Conservation (phyloP, 805 yeast genomes). For the Hanseniaspora jakobsenii region DNA sequence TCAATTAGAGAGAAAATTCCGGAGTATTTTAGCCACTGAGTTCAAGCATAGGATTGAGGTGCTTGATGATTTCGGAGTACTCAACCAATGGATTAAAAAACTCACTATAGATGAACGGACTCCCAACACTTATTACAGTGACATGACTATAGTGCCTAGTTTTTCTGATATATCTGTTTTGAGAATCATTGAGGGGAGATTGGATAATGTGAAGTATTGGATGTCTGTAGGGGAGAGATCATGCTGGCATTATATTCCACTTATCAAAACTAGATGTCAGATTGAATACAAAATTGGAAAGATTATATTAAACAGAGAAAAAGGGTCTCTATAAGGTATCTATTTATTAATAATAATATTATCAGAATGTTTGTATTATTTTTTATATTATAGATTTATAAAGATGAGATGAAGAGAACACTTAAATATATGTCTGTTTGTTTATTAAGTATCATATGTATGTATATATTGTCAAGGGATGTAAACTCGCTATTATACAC, state of each 20-base stretch:
- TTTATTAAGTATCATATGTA: too few species aligned
- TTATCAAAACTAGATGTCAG: slow-evolving; percentile 76
- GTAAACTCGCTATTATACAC: too few species aligned
- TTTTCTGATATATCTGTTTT: slow-evolving; percentile 60
- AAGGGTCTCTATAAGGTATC: too few species aligned
- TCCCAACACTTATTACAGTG: slow-evolving; percentile 57
- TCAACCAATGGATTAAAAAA: slow-evolving; percentile 58
- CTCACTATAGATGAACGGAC: slow-evolving; percentile 79
- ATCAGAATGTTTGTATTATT: too few species aligned
- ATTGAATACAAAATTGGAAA: slow-evolving; percentile 83
- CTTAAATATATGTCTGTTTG: too few species aligned
- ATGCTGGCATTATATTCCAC: slow-evolving; percentile 82
- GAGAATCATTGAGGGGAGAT: slow-evolving; percentile 64
- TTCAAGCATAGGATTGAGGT: slow-evolving; percentile 73
- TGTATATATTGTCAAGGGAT: too few species aligned
- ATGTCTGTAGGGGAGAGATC: slow-evolving; percentile 79
- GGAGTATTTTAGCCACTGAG: slow-evolving; percentile 59
- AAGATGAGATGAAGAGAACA: too few species aligned
- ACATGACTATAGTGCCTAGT: slow-evolving; percentile 84
- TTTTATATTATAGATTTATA: too few species aligned
- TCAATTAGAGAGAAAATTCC: slow-evolving; percentile 32
- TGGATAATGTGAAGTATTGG: slow-evolving; percentile 80
- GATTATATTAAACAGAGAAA: slow-evolving; percentile 38
- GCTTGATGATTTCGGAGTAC: slow-evolving; percentile 62
- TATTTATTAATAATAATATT: too few species aligned